These are phyloP conservation scores for Cadophora gregata DNA, from an alignment of 2,329 filamentous ascomycete genomes.

Conservation along the genomic window DNA sequence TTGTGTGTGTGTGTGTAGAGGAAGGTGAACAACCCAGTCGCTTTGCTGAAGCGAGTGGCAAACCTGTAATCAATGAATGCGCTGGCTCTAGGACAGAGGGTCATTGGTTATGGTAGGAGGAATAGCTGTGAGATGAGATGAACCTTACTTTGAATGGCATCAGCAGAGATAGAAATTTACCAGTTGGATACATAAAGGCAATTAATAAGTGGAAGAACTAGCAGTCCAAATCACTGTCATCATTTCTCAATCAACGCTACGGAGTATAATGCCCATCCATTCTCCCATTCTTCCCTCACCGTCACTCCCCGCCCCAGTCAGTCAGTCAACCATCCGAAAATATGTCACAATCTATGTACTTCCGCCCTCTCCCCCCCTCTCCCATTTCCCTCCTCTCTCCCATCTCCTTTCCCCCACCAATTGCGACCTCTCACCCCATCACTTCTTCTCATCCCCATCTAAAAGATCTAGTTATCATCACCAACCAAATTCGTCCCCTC, in stretches of 20 bases:
- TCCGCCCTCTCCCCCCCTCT: neutral
- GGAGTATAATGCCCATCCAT: conserved; percentile 6
- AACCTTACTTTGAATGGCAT: too few relatives aligned
- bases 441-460: too few relatives aligned
- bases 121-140: too few relatives aligned
- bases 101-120: too few relatives aligned
- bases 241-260: conserved; percentile 15
- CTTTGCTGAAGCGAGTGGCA: too few relatives aligned
- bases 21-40: too few relatives aligned
- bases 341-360: conserved; percentile 9
- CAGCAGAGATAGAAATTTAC: too few relatives aligned
- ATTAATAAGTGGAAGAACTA: neutral
- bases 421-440: neutral
- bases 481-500: conserved; percentile 72
- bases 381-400: neutral
- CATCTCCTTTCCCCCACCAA: too few relatives aligned
- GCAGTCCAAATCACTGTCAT: conserved; percentile 3
- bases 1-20: too few relatives aligned
- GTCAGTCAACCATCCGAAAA: neutral
- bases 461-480: conserved; percentile 54
- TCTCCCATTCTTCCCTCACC: neutral
- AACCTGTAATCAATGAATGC: too few relatives aligned
- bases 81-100: too few relatives aligned
- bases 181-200: too few relatives aligned
- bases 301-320: neutral